Evolutionary conservation across 2,329 filamentous ascomycete genomes (phyloP), one percentile per base, ranked within the genome.

Genomic region (Diaporthe australafricana): DNA sequence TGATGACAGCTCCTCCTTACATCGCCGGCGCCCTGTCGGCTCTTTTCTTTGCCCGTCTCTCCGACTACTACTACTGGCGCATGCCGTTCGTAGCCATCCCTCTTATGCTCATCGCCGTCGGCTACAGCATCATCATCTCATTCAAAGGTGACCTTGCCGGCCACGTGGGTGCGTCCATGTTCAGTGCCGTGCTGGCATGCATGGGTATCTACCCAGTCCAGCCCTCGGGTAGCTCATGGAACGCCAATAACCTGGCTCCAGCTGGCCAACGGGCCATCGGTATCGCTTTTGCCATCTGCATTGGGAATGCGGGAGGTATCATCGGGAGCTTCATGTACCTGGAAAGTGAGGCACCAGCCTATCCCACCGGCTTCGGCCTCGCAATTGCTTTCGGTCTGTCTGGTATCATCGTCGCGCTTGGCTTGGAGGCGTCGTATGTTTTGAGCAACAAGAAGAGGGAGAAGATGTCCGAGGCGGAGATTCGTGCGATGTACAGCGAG

Each of bases 191-290:
- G 77, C 83, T 94, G 0, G 91, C 88, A 0, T 91, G 91, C 0
- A 83, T 92, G 71, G 92, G 92, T 0, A 93, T 94, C 67, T 94
- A 93, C 76, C 92, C 92, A 0, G 88, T 87, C 53, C 89, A 93
- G 70, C 80, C 91, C 0, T 74, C 79, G 2, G 92, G 89, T 0
- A 90, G 93, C 53, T 87, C 90, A 0, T 94, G 92, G 92, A 83
- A 86, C 0, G 87, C 87, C 42, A 94, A 94, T 80, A 94, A 94
- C 73, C 86, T 90, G 17, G 92, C 78, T 0, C 80, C 80, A 1
- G 75, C 79, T 0, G 77, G 76, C 14, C 79, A 82, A 57, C 75
- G 83, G 20, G 80, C 81, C 0, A 79, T 84, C 27, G 81, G 80
- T 1, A 78, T 84, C n/a, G 83, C 80, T 0, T 78, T 83, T 40